Conservation (phyloP, 495 filamentous ascomycete genomes). For the Penicillium pulvis region DNA sequence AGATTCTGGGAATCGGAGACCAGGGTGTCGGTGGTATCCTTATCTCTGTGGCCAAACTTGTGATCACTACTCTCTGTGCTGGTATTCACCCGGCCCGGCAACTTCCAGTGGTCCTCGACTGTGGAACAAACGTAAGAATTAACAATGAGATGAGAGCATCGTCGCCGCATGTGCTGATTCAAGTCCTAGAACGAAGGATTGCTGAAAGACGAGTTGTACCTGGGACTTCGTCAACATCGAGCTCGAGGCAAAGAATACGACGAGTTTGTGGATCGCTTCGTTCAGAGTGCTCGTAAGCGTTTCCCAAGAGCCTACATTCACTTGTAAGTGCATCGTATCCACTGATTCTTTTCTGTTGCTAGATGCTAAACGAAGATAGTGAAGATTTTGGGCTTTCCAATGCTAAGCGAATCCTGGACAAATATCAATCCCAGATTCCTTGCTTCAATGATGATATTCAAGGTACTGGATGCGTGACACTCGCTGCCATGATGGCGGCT, state of each 20-base stretch:
- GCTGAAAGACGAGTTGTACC: slow-evolving; percentile 77
- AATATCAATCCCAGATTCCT: slow-evolving; percentile 67
- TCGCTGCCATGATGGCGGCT: slow-evolving; percentile 77
- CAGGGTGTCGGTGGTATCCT: slow-evolving; percentile 88
- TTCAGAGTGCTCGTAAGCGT: slow-evolving; percentile 62
- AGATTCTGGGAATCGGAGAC: slow-evolving; percentile 89
- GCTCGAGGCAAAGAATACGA: slow-evolving; percentile 76
- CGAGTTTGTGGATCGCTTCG: slow-evolving; percentile 73
- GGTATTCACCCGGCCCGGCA: slow-evolving; percentile 82
- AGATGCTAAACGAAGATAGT: slow-evolving; percentile 18
- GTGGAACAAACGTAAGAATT: slow-evolving; percentile 68
- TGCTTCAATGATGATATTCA: slow-evolving; percentile 96
- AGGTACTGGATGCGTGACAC: slow-evolving; percentile 83
- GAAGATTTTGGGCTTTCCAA: slow-evolving; percentile 63
- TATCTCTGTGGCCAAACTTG: slow-evolving; percentile 82
- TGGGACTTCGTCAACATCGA: slow-evolving; percentile 70
- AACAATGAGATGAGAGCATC: neutral
- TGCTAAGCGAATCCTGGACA: slow-evolving; percentile 70
- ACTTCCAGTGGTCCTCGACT: slow-evolving; percentile 83
- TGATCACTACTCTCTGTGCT: slow-evolving; percentile 79
- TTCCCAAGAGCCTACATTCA: slow-evolving; percentile 86
- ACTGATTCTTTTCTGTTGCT: neutral
- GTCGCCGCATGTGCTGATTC: neutral
- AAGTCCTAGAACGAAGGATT: slow-evolving; percentile 65
- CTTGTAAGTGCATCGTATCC: slow-evolving; percentile 51